Percentiles rank a stretch among this genome's conserved stretches.
Evolutionary conservation across 306 rosid species (phyloP).

Genomic region (Oemleria cerasiformis): DNA sequence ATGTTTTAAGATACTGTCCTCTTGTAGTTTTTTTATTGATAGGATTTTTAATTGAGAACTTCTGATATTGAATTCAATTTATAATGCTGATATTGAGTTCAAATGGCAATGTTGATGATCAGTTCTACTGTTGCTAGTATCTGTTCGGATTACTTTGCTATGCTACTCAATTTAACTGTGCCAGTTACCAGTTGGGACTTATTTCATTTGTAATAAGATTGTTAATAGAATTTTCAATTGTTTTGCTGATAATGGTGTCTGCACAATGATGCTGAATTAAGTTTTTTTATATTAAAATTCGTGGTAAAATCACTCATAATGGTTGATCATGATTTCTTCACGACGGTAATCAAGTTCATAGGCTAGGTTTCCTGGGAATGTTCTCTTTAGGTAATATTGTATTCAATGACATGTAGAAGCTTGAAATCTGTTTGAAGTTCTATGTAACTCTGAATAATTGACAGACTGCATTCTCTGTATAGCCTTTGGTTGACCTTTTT

Average conservation of each 20-base stretch:
- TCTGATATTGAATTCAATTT: conserved; percentile 12
- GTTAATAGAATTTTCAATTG: background rate
- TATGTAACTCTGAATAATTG: too few species aligned
- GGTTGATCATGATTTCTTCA: background rate
- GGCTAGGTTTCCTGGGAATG: too few species aligned
- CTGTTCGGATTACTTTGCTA: conserved; percentile 7
- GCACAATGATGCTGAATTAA: conserved; percentile 10
- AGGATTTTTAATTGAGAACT: conserved; percentile 18
- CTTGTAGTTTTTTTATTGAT: conserved; percentile 24
- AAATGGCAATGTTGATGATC: conserved; percentile 20
- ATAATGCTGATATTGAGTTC: conserved; percentile 8
- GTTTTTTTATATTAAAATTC: background rate
- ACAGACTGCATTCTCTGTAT: too few species aligned
- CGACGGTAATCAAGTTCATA: background rate
- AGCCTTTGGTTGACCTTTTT: too few species aligned
- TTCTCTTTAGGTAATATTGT: too few species aligned
- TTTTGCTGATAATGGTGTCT: conserved; percentile 27
- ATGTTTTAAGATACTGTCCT: conserved; percentile 32
- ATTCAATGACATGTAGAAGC: too few species aligned
- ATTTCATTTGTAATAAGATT: background rate
- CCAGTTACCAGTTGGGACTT: background rate
- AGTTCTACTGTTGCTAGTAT: conserved; percentile 24
- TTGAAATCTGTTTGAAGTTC: too few species aligned
- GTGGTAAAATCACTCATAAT: background rate
- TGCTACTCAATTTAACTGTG: conserved; percentile 10